These are phyloP conservation scores for Diaporthe helianthi DNA, from an alignment of 2,329 filamentous ascomycete species.

Conservation along the genomic window DNA sequence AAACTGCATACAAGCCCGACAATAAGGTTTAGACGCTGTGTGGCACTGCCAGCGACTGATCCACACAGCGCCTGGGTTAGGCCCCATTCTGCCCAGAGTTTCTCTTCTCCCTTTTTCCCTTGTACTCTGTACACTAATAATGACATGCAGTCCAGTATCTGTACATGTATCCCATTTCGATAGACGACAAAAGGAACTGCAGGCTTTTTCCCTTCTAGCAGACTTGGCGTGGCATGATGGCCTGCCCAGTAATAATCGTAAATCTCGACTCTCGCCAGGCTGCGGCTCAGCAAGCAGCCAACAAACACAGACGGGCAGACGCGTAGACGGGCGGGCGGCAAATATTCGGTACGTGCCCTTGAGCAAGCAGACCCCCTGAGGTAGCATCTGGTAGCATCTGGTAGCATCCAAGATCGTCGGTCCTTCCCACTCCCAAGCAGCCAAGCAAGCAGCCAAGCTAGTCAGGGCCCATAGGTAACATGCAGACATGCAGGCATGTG, in stretches of 20 bases:
- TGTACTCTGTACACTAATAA: too few species aligned
- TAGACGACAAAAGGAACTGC: not conserved
- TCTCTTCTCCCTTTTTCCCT: not conserved
- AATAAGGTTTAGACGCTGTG: constrained; percentile 2
- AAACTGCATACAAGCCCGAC: constrained; percentile 15
- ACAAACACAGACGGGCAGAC: not conserved
- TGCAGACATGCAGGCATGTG: too few species aligned
- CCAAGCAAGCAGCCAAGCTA: too few species aligned
- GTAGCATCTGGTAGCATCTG: too few species aligned
- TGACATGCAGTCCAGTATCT: not conserved
- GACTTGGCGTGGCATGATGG: not conserved
- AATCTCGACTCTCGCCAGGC: not conserved
- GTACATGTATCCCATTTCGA: too few species aligned
- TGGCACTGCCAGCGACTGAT: constrained; percentile 4
- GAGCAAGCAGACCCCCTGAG: constrained; percentile 14
- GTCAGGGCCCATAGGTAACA: constrained; percentile 4
- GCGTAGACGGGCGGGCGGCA: not conserved
- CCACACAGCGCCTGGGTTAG: not conserved
- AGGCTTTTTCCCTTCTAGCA: not conserved
- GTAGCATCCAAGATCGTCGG: constrained; percentile 17
- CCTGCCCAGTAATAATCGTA: not conserved
- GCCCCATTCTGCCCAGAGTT: constrained; percentile 22
- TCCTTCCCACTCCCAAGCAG: constrained; percentile 18
- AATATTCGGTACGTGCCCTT: constrained; percentile 5
- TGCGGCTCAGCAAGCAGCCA: constrained; percentile 11